Base-by-base conservation (phyloP, 2,329 filamentous ascomycete genomes). In the Phyllosticta capitalensis region DNA sequence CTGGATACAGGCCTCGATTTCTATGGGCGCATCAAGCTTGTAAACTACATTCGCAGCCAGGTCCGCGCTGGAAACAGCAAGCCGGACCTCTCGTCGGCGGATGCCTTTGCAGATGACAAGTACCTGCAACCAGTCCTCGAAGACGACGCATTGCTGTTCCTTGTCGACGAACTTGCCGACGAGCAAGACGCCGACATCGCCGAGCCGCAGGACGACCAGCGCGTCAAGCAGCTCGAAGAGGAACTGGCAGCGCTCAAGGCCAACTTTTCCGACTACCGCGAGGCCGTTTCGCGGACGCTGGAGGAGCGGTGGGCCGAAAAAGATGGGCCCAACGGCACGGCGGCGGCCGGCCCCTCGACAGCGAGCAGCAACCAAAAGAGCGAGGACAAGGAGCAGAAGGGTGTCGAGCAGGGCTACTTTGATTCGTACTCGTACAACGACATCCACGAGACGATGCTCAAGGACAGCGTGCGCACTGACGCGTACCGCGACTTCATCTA, bases 401-500 rank as follows among this genome's bases (percentile, higher is more conserved):
- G 80, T 33, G 83, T 85, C 63, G 78, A 78, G 24, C 50, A 52
- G 14, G 78, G 80, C 64, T 87, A 87, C 66, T 87, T 87, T 66
- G 79, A 79, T 21, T 85, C 83, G 0, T 87, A 87, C 69, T 80
- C 83, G 14, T 81, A 81, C 68, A 92, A 81, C 83, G 84, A 90
- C 60, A 96, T 97, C 59, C 92, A 97, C 72, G 90, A 96, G 70
- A 91, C 88, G 7, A 97, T 97, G 92, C 81, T 97, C 63, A 95
- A 96, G 72, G 92, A 97, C 69, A 80, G 83, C 0, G 81, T 96
- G 49, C 87, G 92, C 56, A 97, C 92, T 10, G 89, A 96, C 67
- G 87, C 90, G 2, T 97, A 97, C 75, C 85, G 92, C 52, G 91
- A 97, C 74, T 96, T 96, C 71, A 91, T 96, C 68, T 96, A 96